Percentiles rank a stretch among this genome's conserved stretches.
phyloP scores from a whole-genome alignment of 2,329 filamentous ascomycete species.

The Aspergillus sp. region DNA sequence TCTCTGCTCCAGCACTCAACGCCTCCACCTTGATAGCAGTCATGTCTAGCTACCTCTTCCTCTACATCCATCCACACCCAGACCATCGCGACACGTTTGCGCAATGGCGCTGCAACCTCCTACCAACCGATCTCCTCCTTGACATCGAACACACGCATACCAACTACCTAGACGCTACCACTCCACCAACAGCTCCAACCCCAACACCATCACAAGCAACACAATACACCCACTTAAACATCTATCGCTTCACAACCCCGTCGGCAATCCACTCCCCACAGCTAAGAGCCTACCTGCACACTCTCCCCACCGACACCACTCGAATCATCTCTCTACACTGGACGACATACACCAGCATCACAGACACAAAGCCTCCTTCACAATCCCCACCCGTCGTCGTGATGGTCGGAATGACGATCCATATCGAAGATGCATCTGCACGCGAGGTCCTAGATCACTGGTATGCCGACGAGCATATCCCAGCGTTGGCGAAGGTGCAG shows the following conservation, averaged over 20 bases:
- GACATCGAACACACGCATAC: background rate
- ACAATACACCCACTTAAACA: background rate
- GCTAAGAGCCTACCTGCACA: background rate
- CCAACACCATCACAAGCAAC: background rate
- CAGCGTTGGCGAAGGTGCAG: background rate
- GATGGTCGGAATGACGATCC: background rate
- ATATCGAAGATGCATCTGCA: background rate
- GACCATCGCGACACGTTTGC: background rate
- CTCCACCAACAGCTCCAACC: rapidly evolving
- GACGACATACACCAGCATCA: background rate
- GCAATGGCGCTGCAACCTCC: background rate
- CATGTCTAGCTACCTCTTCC: background rate
- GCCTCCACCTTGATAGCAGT: background rate
- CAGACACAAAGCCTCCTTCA: background rate
- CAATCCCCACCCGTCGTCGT: background rate
- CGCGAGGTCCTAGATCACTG: background rate
- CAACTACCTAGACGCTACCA: background rate
- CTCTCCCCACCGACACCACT: background rate
- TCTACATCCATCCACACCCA: background rate
- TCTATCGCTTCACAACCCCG: background rate
- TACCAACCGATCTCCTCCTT: background rate
- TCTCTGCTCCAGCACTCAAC: too few species aligned
- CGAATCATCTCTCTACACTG: background rate
- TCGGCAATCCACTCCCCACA: background rate
- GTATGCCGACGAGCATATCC: background rate